Base-by-base conservation (phyloP, 495 filamentous ascomycete genomes). In the Hypoxylon perforatum region DNA sequence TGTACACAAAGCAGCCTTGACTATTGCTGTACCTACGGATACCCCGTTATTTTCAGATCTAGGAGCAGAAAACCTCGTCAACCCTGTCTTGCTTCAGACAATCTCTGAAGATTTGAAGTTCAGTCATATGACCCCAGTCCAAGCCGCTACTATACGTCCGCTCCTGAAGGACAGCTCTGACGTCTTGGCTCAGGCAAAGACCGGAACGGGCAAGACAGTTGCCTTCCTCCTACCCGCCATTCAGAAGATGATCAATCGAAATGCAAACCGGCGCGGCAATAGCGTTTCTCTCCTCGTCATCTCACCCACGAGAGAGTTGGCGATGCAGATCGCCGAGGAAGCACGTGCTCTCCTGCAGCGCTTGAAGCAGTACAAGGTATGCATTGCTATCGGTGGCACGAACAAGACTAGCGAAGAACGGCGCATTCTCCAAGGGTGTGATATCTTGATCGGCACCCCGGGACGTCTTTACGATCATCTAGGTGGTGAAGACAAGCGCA, bases 141-240 rank as follows among this genome's bases (percentile, higher is more conserved):
- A 82, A 62, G 76, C 75, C 45, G 77, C 76, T 1, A 80, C 78
- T 45, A 65, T 82, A 42, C 61, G 67, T 22, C 72, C 75, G 18
- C 76, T 82, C 17, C 68, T 79, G 8, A 60, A 57, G 17, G 72
- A 75, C 2, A 46, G 71, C 10, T 67, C 50, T 23, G 78, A 81
- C 67, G 61, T 73, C 52, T 61, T 82, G 23, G 88, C 85, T 18
- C 88, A 90, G 74, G 88, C 88, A 46, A 89, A 89, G 72, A 90
- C 88, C 42, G 88, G 88, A 57, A 91, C 88, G 5, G 88, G 88
- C 52, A 91, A 91, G 75, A 91, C 87, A 0, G 72, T 90, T 42
- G 88, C 86, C 17, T 91, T 91, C 73, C 79, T 91, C 17, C 65
- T 90, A 9, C 88, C 88, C 25, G 84, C 87, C n/a, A 73, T 91